Percentiles rank a stretch among this genome's conserved stretches.
Evolutionary conservation across 805 yeast species (phyloP).

Genomic region (Wickerhamiella qilinensis): DNA sequence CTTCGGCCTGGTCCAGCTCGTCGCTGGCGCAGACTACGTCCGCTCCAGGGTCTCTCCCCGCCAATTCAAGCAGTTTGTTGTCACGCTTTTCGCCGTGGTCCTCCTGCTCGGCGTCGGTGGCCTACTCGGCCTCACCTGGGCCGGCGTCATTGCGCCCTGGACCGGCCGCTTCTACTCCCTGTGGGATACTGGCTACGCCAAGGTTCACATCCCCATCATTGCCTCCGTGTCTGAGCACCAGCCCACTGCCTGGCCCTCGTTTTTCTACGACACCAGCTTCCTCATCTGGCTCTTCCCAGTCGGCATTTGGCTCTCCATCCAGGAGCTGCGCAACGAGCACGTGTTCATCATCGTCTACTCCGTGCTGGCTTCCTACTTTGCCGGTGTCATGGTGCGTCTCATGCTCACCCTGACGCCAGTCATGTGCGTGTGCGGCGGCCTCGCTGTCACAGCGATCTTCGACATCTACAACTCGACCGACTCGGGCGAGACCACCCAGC

Average conservation of each 20-base stretch:
- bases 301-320: constrained; percentile 81
- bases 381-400: constrained; percentile 97
- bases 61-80: constrained; percentile 39
- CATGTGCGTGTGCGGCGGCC: constrained; percentile 83
- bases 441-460: constrained; percentile 70
- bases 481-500: neutral
- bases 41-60: constrained; percentile 53
- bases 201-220: constrained; percentile 94
- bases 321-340: constrained; percentile 80
- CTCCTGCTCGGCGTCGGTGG: constrained; percentile 51
- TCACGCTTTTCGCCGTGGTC: constrained; percentile 41
- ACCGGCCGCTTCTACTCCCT: constrained; percentile 96
- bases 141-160: constrained; percentile 98
- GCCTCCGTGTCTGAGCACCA: constrained; percentile 99
- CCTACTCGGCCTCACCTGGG: constrained; percentile 62
- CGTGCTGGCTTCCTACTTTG: constrained; percentile 90
- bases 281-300: constrained; percentile 98
- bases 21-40: constrained; percentile 70
- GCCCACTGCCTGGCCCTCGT: constrained; percentile 99
- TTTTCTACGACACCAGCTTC: constrained; percentile 84
- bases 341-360: constrained; percentile 83
- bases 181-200: constrained; percentile 97
- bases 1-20: constrained; percentile 85
- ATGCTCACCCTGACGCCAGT: constrained; percentile 95
- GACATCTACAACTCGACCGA: constrained; percentile 53